phyloP scores from a whole-genome alignment of 2,329 filamentous ascomycete genomes.

The Penicillium sp. region DNA sequence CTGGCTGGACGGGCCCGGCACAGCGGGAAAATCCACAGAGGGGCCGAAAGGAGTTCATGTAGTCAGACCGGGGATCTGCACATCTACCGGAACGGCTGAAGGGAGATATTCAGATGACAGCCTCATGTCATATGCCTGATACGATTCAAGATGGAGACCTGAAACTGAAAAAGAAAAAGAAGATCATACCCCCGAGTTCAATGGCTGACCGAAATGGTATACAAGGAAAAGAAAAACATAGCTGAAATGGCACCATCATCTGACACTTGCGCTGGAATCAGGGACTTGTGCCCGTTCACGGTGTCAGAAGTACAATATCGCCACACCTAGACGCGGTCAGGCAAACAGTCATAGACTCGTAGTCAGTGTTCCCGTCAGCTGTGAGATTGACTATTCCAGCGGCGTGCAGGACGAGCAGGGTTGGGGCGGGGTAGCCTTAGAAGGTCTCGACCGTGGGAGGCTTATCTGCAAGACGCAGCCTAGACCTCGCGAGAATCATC shows the following conservation, averaged over 20 bases:
- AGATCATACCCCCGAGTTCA: too few species aligned
- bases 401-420: constrained; percentile 15
- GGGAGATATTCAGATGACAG: background rate
- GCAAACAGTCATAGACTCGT: background rate
- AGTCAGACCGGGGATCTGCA: background rate
- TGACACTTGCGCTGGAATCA: background rate
- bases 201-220: background rate
- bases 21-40: constrained; percentile 1
- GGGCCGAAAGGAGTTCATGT: background rate
- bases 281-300: background rate
- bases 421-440: constrained; percentile 19
- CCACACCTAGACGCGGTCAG: constrained; percentile 4
- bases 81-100: background rate
- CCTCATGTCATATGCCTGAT: background rate
- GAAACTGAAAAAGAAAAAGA: too few species aligned
- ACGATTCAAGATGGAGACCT: too few species aligned
- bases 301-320: constrained; percentile 7
- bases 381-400: constrained; percentile 20
- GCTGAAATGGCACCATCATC: constrained; percentile 9
- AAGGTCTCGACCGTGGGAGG: constrained; percentile 16
- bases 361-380: constrained; percentile 9
- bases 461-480: constrained; percentile 9
- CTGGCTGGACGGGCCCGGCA: background rate
- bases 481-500: constrained; percentile 8
- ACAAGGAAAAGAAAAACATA: background rate